Percentiles rank a stretch among this genome's conserved stretches.
Evolutionary conservation across 441 rosid genomes (phyloP).

Genomic region (Brassica balearica): DNA sequence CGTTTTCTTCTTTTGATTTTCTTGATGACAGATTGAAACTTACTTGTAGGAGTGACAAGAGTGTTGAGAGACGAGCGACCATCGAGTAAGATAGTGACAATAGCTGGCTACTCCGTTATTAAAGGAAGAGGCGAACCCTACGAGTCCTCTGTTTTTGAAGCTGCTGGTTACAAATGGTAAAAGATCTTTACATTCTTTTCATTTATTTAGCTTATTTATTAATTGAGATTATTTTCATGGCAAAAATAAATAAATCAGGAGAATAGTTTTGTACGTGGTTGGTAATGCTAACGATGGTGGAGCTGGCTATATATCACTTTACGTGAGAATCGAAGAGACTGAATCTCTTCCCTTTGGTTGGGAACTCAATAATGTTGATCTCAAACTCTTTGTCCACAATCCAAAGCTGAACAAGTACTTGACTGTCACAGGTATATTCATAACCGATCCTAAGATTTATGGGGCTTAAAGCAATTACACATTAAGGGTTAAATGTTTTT

Average conservation of each 20-base stretch:
- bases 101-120: slow-evolving; percentile 25
- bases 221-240: background rate
- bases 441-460: background rate
- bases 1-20: background rate
- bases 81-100: slow-evolving; percentile 37
- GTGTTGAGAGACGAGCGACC: slow-evolving; percentile 29
- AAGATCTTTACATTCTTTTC: background rate
- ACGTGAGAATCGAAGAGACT: slow-evolving; percentile 44
- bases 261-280: slow-evolving; percentile 43
- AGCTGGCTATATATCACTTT: slow-evolving; percentile 44
- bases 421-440: slow-evolving; percentile 41
- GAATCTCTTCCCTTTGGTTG: slow-evolving; percentile 38
- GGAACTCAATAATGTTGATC: slow-evolving; percentile 47
- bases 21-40: too few relatives aligned
- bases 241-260: background rate
- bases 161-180: slow-evolving; percentile 49
- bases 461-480: background rate
- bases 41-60: background rate
- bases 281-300: slow-evolving; percentile 41
- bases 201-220: background rate
- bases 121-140: slow-evolving; percentile 21
- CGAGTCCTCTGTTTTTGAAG: slow-evolving; percentile 40
- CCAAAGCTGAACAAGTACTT: slow-evolving; percentile 29
- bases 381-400: slow-evolving; percentile 48
- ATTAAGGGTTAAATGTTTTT: too few relatives aligned